Evolutionary conservation across 2,329 filamentous ascomycete species (phyloP).

Genomic region (Nannizziopsis arthrosporioides): DNA sequence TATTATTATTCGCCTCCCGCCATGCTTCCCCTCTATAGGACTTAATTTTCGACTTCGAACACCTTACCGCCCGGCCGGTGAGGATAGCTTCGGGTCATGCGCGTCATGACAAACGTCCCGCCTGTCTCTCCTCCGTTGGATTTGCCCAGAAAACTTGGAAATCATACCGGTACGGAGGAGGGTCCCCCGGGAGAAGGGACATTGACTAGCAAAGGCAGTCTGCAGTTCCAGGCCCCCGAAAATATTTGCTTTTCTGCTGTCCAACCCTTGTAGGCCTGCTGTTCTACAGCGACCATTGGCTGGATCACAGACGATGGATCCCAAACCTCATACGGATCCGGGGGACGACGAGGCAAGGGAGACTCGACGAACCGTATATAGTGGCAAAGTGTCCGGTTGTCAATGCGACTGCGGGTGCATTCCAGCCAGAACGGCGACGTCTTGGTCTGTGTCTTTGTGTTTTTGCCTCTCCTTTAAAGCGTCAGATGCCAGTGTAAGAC

Average conservation of each 20-base stretch:
- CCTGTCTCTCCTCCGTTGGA: not conserved
- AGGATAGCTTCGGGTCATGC: too few species aligned
- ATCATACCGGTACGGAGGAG: conserved; percentile 1
- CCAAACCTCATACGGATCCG: not conserved
- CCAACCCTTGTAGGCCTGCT: conserved; percentile 7
- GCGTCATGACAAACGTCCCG: not conserved
- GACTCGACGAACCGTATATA: not conserved
- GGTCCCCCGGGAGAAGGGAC: not conserved
- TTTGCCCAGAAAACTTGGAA: conserved; percentile 1
- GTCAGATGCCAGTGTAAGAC: too few species aligned
- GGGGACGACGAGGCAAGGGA: conserved; percentile 3
- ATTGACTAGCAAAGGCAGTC: not conserved
- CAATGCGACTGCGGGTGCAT: not conserved
- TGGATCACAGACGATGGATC: conserved; percentile 3
- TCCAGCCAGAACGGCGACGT: too few species aligned
- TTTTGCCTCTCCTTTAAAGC: too few species aligned
- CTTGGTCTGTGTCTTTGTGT: too few species aligned
- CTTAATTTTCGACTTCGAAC: not conserved
- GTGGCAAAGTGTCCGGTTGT: not conserved
- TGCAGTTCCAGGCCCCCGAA: conserved; percentile 3
- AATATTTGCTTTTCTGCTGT: conserved; percentile 10
- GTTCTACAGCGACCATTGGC: conserved; percentile 8
- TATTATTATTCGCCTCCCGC: conserved; percentile 9
- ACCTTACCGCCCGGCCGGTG: too few species aligned
- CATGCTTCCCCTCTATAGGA: not conserved